Conservation (phyloP, 306 rosid species). For the Glycine soja region DNA sequence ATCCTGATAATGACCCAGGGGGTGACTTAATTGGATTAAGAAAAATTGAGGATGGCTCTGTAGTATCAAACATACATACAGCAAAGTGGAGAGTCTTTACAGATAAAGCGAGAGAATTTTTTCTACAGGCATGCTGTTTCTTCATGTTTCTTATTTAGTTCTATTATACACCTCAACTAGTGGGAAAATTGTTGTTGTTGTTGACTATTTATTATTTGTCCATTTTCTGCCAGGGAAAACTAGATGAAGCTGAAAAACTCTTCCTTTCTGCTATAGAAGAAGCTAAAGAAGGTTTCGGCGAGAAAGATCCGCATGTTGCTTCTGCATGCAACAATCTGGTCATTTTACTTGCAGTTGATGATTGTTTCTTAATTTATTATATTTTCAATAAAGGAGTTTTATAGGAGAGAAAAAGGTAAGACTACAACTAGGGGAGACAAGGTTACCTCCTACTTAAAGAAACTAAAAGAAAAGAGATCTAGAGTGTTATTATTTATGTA, state of each 20-base stretch:
- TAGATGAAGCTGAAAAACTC: slow-evolving; percentile 76
- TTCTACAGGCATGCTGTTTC: slow-evolving; percentile 67
- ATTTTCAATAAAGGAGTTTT: background rate
- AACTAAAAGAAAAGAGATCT: no score
- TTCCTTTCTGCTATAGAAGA: slow-evolving; percentile 80
- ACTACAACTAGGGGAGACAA: no score
- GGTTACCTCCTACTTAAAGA: no score
- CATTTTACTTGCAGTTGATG: slow-evolving; percentile 41
- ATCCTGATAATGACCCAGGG: slow-evolving; percentile 53
- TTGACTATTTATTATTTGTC: slow-evolving; percentile 28
- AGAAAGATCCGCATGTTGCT: slow-evolving; percentile 91
- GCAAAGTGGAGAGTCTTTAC: slow-evolving; percentile 98
- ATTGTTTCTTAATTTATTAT: slow-evolving; percentile 34
- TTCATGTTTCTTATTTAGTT: slow-evolving; percentile 33
- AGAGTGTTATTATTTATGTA: no score
- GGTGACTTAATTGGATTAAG: slow-evolving; percentile 56
- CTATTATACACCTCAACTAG: background rate
- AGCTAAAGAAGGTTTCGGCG: slow-evolving; percentile 93
- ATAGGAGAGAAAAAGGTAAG: background rate
- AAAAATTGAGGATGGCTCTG: slow-evolving; percentile 82
- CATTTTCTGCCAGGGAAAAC: slow-evolving; percentile 68
- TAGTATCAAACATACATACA: slow-evolving; percentile 86
- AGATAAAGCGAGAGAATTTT: slow-evolving; percentile 79
- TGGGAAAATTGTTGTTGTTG: slow-evolving; percentile 22
- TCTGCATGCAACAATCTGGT: slow-evolving; percentile 97